Base-by-base conservation (phyloP, 192 early-diverging fungal genomes). In the Gonapodya prolifera region DNA sequence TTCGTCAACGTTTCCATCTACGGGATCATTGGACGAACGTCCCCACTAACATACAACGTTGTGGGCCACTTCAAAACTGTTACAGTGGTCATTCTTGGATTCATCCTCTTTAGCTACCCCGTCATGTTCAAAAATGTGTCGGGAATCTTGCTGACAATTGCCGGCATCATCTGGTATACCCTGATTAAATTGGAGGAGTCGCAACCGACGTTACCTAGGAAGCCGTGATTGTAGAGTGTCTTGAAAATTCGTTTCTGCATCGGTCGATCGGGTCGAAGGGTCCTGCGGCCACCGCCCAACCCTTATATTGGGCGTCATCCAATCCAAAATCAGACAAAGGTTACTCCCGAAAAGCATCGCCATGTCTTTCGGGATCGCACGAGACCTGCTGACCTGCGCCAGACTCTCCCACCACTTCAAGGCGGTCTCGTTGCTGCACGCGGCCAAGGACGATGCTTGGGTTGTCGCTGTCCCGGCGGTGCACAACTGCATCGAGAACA, bases 151-250 rank as follows among this genome's bases (percentile, higher is more conserved):
- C 8, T 78, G 1, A 33, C 77, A 17, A 18, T 70, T 1, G 69
- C 69, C 17, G 77, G 77, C 30, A 69, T 78, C 18, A 69, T 78
- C 77, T 74, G 69, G 69, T 78, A 78, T 69, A 34, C 77, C n/a
- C 30, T 70, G 35, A 32, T 78, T 2, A 78, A 73, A n/a, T 2
- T 78, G 30, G 45, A 74, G 2, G 34, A 78, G 31, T 30, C 71
- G 16, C 71, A 61, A 23, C 45, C 45, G 45, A 8, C 45, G 23
- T 16, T 61, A 23, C 45, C 45, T 23, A 61, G 45, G 45, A 61
- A 61, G 45, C 45, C 45, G 23, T 61, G 23, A n/a, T n/a, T n/a
- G n/a, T n/a, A n/a, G n/a, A n/a, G n/a, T n/a, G n/a, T n/a, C n/a
- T n/a, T n/a, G n/a, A n/a, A n/a, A n/a, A n/a, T n/a, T n/a, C n/a